These are phyloP conservation scores for Alternaria sp. DNA, from an alignment of 2,329 filamentous ascomycete species.

Conservation along the genomic window DNA sequence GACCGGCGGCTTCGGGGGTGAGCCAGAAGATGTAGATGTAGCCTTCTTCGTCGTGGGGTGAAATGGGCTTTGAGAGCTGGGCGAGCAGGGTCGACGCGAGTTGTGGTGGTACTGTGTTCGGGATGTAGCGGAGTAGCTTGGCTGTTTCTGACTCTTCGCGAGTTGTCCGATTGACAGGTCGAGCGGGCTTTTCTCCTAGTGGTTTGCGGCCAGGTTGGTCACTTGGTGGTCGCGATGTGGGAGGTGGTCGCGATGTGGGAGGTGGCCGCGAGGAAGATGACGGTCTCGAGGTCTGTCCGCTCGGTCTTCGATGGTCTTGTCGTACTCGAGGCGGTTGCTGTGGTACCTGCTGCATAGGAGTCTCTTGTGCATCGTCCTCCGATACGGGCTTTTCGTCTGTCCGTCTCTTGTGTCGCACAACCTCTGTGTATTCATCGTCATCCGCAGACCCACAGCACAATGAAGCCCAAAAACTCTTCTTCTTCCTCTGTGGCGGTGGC, in stretches of 20 bases:
- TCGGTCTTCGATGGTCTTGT: conserved; percentile 6
- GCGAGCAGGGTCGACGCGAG: conserved; percentile 73
- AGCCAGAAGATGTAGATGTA: conserved; percentile 99
- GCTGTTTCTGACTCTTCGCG: conserved; percentile 42
- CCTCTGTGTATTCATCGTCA: conserved; percentile 48
- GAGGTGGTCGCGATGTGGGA: conserved; percentile 5
- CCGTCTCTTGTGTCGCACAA: conserved; percentile 50
- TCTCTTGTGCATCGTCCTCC: conserved; percentile 11
- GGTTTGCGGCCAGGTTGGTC: conserved; percentile 32
- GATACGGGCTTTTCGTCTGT: conserved; percentile 13
- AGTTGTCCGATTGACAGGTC: conserved; percentile 29
- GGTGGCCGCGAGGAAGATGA: conserved; percentile 8
- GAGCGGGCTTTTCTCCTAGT: conserved; percentile 29
- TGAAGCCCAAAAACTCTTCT: conserved; percentile 49
- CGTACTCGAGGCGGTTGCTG: conserved; percentile 14
- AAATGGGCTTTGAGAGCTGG: conserved; percentile 78
- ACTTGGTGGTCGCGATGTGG: conserved; percentile 13
- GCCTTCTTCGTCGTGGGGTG: conserved; percentile 74
- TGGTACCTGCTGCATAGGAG: conserved; percentile 19
- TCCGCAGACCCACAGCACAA: conserved; percentile 51
- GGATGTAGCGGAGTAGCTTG: conserved; percentile 70
- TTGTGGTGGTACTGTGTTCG: conserved; percentile 67
- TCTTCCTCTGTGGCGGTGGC: conserved; percentile 31
- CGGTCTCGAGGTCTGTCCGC: neutral
- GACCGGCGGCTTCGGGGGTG: conserved; percentile 67